Conservation (phyloP, 345 rosid species). For the Euphorbia peplus region DNA sequence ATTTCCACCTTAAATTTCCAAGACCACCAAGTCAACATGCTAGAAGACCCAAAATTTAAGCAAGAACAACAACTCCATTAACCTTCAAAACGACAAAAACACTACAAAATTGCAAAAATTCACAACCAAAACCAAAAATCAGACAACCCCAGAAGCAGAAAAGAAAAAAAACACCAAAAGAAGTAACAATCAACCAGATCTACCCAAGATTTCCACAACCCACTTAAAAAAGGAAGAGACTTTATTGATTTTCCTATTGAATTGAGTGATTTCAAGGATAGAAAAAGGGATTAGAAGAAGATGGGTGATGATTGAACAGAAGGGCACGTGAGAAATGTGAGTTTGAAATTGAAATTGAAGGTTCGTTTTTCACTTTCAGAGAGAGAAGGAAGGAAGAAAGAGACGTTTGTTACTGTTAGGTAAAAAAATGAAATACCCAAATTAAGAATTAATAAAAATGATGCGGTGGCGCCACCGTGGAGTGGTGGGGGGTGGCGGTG, state of each 20-base stretch:
- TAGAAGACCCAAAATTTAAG: neutral
- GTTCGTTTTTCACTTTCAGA: slow-evolving; percentile 23
- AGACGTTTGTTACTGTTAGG: neutral
- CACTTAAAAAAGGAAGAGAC: neutral
- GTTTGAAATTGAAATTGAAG: neutral
- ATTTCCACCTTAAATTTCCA: slow-evolving; percentile 21
- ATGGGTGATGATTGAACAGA: neutral
- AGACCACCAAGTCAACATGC: slow-evolving; percentile 28
- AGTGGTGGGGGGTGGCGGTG: neutral
- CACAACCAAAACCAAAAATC: neutral
- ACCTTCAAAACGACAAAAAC: neutral
- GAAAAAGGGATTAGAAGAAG: neutral
- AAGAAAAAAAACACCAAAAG: neutral
- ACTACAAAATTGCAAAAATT: neutral
- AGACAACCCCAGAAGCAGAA: neutral
- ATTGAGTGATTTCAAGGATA: neutral
- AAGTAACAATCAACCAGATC: neutral
- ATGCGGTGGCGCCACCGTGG: neutral
- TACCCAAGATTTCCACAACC: neutral
- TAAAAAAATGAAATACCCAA: too few relatives aligned
- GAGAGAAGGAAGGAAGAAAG: neutral
- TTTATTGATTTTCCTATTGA: neutral
- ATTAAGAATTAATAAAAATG: neutral
- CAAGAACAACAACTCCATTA: neutral
- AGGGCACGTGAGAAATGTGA: slow-evolving; percentile 17